Percentiles rank a stretch among this genome's conserved stretches.
Conservation (phyloP, 768 basidiomycete genomes). For the Phanerochaete carnosa region DNA sequence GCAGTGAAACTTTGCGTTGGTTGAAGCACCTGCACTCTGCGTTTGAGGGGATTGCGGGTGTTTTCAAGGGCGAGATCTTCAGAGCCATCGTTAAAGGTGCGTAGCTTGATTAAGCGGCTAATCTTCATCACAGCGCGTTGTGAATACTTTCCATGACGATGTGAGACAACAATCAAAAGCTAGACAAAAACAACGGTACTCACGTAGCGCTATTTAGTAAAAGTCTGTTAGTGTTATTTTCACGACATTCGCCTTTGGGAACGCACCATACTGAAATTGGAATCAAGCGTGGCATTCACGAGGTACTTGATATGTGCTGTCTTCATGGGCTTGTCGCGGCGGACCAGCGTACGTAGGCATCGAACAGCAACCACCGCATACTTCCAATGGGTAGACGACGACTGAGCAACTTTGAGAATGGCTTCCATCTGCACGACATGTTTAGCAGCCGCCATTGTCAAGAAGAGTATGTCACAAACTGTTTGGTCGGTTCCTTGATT, state of each 20-base stretch:
- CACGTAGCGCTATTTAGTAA: slow-evolving; percentile 17
- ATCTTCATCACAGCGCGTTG: slow-evolving; percentile 77
- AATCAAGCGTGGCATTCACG: slow-evolving; percentile 55
- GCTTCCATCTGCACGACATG: slow-evolving; percentile 31
- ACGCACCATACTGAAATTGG: slow-evolving; percentile 61
- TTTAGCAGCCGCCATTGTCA: slow-evolving; percentile 1
- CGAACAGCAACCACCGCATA: slow-evolving; percentile 71
- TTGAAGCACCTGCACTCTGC: slow-evolving; percentile 41
- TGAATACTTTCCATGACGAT: slow-evolving; percentile 45
- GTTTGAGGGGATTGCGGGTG: slow-evolving; percentile 66
- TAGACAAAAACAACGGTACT: background rate
- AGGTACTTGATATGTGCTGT: slow-evolving; percentile 52
- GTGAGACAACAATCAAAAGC: background rate
- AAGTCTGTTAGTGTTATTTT: background rate
- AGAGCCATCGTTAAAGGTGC: slow-evolving; percentile 58
- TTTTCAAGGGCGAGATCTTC: slow-evolving; percentile 59
- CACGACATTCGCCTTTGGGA: background rate
- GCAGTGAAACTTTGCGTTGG: slow-evolving; percentile 51
- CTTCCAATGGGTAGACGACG: slow-evolving; percentile 71
- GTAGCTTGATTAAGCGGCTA: slow-evolving; percentile 75
- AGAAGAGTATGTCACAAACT: slow-evolving; percentile 33
- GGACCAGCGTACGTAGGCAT: slow-evolving; percentile 62
- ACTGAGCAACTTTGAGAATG: slow-evolving; percentile 56
- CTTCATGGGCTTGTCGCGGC: slow-evolving; percentile 56
- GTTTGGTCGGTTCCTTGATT: slow-evolving; percentile 41